These are phyloP conservation scores for Lactarius hengduanensis DNA, from an alignment of 768 basidiomycete species.

Conservation along the genomic window DNA sequence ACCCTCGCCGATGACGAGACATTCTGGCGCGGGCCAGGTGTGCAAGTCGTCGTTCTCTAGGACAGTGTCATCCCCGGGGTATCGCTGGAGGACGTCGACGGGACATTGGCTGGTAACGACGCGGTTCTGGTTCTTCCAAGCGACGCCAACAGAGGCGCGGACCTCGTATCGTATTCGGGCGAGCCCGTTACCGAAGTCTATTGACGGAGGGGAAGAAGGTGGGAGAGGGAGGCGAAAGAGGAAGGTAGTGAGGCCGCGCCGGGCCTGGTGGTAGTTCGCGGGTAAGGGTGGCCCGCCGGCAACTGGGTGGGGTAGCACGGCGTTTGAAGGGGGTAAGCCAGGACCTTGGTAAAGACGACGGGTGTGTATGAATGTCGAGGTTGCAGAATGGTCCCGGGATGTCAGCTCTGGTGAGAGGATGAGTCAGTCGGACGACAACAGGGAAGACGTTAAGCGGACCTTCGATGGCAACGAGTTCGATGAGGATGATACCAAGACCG, in stretches of 20 bases:
- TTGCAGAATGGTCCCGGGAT: slow-evolving; percentile 78
- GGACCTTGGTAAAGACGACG: slow-evolving; percentile 78
- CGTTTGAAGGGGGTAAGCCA: slow-evolving; percentile 79
- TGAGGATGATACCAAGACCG: slow-evolving; percentile 72
- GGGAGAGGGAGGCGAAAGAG: slow-evolving; percentile 78
- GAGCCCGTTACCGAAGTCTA: slow-evolving; percentile 66
- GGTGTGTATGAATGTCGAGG: slow-evolving; percentile 70
- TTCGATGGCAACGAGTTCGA: slow-evolving; percentile 74
- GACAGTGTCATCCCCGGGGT: slow-evolving; percentile 1
- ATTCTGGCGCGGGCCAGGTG: slow-evolving; percentile 48
- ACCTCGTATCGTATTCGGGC: slow-evolving; percentile 73
- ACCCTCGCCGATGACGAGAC: slow-evolving; percentile 66
- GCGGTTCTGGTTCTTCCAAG: slow-evolving; percentile 71
- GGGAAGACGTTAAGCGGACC: slow-evolving; percentile 39
- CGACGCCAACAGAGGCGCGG: slow-evolving; percentile 66
- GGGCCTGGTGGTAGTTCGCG: slow-evolving; percentile 64
- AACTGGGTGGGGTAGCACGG: slow-evolving; percentile 62
- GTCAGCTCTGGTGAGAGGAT: slow-evolving; percentile 53
- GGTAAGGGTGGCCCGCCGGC: slow-evolving; percentile 63
- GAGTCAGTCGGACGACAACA: slow-evolving; percentile 5
- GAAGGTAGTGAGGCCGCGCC: slow-evolving; percentile 75
- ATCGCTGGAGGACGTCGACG: slow-evolving; percentile 61
- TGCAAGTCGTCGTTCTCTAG: slow-evolving; percentile 37
- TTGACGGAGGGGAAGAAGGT: slow-evolving; percentile 62
- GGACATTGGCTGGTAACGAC: slow-evolving; percentile 62